Conservation (phyloP, 768 basidiomycete genomes). For the Daedalea quercina region DNA sequence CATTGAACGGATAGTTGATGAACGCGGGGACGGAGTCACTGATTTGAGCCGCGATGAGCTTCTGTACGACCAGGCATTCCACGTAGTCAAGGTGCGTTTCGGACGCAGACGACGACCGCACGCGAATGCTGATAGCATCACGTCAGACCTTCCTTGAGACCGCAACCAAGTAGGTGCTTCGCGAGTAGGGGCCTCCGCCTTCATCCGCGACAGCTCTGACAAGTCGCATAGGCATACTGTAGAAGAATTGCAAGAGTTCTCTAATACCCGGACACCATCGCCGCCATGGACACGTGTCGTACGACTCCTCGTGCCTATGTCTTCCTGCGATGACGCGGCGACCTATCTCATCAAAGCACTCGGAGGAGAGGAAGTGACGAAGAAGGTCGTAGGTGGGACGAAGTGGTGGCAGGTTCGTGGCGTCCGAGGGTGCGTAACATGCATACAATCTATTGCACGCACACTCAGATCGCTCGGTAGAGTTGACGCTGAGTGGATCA, state of each 20-base stretch:
- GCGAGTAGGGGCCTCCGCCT: no score
- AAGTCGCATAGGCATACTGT: conserved; percentile 59
- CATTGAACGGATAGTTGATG: conserved; percentile 46
- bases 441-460: not conserved
- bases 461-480: conserved; percentile 29
- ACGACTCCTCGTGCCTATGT: conserved; percentile 64
- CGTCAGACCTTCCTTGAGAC: conserved; percentile 68
- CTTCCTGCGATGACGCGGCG: conserved; percentile 72
- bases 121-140: not conserved
- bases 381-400: conserved; percentile 73
- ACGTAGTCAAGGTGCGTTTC: conserved; percentile 56
- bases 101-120: not conserved
- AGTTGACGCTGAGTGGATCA: conserved; percentile 84
- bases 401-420: conserved; percentile 99
- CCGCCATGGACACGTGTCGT: conserved; percentile 80
- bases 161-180: conserved; percentile 50
- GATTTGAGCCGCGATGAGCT: conserved; percentile 65
- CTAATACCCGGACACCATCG: conserved; percentile 75
- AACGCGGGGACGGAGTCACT: conserved; percentile 34
- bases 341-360: conserved; percentile 65
- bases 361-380: conserved; percentile 73
- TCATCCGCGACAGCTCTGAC: not conserved
- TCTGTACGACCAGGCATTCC: conserved; percentile 77
- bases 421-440: conserved; percentile 55
- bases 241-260: conserved; percentile 77